These are phyloP conservation scores for Tricholoma matsutake DNA, from an alignment of 768 basidiomycete species.

Conservation along the genomic window DNA sequence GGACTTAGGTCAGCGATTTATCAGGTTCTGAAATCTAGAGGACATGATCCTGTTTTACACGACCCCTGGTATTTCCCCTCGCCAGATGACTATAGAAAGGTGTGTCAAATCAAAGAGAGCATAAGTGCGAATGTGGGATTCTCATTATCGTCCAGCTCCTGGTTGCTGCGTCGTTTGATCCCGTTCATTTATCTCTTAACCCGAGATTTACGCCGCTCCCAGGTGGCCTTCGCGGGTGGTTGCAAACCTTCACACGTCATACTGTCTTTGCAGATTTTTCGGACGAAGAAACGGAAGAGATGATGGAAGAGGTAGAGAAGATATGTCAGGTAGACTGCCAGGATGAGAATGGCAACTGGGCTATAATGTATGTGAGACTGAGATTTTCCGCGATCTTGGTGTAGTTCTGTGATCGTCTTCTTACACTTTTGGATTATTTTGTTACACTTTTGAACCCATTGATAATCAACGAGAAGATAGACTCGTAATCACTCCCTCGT, in stretches of 20 bases:
- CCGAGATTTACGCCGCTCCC: conserved; percentile 53
- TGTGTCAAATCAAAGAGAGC: conserved; percentile 23
- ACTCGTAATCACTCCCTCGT: too few relatives aligned
- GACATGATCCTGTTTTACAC: conserved; percentile 51
- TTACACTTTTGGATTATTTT: not conserved
- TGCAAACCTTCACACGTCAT: conserved; percentile 58
- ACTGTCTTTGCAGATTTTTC: conserved; percentile 53
- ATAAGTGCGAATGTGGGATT: not conserved
- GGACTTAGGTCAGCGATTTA: conserved; percentile 62
- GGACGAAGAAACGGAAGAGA: conserved; percentile 51
- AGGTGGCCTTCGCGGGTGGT: conserved; percentile 58
- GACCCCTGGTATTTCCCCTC: conserved; percentile 91
- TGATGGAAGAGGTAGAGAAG: conserved; percentile 61
- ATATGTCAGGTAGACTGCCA: conserved; percentile 52
- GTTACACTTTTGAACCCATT: not conserved
- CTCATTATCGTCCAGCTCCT: conserved; percentile 42
- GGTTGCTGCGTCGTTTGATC: conserved; percentile 49
- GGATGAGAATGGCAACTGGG: conserved; percentile 58
- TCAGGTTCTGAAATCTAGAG: conserved; percentile 45
- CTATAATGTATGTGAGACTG: conserved; percentile 71
- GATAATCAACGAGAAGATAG: too few relatives aligned
- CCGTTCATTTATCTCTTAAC: conserved; percentile 49
- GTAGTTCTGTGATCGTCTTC: conserved; percentile 4
- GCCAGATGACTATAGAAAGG: conserved; percentile 57
- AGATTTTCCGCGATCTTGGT: conserved; percentile 54